These are phyloP conservation scores for Pyrenopolyporus hunteri DNA, from an alignment of 495 filamentous ascomycete genomes.

Conservation along the genomic window DNA sequence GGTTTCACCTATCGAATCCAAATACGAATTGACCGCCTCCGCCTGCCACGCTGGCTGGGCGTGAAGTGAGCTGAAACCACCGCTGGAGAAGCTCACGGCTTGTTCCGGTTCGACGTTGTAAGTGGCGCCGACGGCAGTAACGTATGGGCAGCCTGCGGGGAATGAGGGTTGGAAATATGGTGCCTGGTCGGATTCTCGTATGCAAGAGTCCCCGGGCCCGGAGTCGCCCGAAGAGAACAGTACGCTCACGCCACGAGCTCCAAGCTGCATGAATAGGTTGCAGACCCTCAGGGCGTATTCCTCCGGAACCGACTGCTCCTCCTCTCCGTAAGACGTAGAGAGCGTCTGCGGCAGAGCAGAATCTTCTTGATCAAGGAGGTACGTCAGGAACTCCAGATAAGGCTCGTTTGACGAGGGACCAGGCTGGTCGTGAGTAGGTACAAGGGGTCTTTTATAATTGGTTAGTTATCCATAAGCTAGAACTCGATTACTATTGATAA, in stretches of 20 bases:
- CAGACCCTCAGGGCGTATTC: conserved; percentile 69
- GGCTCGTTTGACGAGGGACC: conserved; percentile 68
- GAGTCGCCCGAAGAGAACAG: conserved; percentile 75
- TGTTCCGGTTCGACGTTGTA: conserved; percentile 61
- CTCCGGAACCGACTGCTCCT: conserved; percentile 70
- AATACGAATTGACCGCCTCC: conserved; percentile 61
- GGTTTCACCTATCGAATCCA: conserved; percentile 54
- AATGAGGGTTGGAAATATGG: conserved; percentile 73
- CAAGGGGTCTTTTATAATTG: conserved; percentile 47
- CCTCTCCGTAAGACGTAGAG: conserved; percentile 77
- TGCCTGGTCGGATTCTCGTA: conserved; percentile 64
- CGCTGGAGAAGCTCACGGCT: conserved; percentile 64
- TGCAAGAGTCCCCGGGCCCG: conserved; percentile 70
- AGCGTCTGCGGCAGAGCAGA: conserved; percentile 70
- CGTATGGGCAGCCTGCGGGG: conserved; percentile 74
- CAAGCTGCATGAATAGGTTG: conserved; percentile 69
- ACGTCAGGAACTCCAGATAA: conserved; percentile 74
- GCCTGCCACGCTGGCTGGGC: conserved; percentile 66
- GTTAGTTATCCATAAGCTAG: conserved; percentile 14
- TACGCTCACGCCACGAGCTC: conserved; percentile 72
- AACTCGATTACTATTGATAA: neutral
- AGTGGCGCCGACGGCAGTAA: conserved; percentile 75
- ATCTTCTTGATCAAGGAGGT: conserved; percentile 41
- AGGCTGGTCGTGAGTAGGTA: conserved; percentile 67
- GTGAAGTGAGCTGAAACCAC: conserved; percentile 74